Conservation (phyloP, 345 rosid genomes). For the Brassica nigra region DNA sequence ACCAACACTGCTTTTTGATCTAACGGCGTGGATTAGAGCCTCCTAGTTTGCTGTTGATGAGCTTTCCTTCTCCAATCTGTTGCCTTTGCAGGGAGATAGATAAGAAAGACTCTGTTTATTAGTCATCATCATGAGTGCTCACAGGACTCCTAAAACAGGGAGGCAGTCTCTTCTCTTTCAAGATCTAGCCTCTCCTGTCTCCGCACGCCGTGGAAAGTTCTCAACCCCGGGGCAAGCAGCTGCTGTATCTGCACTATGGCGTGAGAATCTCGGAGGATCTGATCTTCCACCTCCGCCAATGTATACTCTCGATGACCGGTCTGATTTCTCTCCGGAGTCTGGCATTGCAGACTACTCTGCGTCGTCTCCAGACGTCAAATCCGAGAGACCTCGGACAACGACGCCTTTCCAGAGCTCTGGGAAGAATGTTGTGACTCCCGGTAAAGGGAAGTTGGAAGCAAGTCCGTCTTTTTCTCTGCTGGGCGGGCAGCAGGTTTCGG, state of each 20-base stretch:
- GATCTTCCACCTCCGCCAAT: conserved; percentile 99
- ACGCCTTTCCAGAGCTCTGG: conserved; percentile 54
- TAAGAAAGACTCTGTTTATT: background rate
- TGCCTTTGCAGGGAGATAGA: conserved; percentile 26
- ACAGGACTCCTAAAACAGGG: conserved; percentile 82
- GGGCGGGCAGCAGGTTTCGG: conserved; percentile 61
- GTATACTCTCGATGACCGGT: conserved; percentile 83
- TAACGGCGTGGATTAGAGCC: conserved; percentile 4
- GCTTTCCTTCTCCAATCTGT: conserved; percentile 2
- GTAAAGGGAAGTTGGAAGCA: conserved; percentile 58
- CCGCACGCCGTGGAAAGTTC: conserved; percentile 76
- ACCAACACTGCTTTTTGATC: background rate
- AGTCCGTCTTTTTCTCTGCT: conserved; percentile 63
- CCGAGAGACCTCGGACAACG: conserved; percentile 51
- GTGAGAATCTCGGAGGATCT: conserved; percentile 79
- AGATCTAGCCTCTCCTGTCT: conserved; percentile 86
- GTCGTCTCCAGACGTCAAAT: conserved; percentile 64
- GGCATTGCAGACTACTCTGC: conserved; percentile 74
- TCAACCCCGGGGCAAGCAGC: conserved; percentile 84
- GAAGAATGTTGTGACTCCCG: conserved; percentile 57
- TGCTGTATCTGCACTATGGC: conserved; percentile 96
- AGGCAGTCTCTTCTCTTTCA: conserved; percentile 79
- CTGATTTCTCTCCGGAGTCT: conserved; percentile 86
- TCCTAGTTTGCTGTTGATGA: background rate
- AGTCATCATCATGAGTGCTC: conserved; percentile 55